Evolutionary conservation across 371 early-diverging fungal genomes (phyloP).

Genomic region (Capillidium heterosporum): DNA sequence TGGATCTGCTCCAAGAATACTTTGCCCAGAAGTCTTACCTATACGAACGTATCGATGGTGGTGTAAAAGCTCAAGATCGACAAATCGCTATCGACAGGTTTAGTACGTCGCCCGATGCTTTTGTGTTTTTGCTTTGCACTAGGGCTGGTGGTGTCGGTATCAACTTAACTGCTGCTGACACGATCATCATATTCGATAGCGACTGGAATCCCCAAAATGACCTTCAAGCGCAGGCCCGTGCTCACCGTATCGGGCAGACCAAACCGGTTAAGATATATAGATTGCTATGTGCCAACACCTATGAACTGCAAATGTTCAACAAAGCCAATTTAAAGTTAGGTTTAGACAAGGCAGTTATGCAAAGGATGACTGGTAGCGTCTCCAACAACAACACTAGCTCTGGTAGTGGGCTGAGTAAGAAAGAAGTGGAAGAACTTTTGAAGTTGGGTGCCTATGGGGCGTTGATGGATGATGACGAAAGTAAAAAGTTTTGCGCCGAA

Average conservation of each 20-base stretch:
- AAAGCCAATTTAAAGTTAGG: conserved; percentile 70
- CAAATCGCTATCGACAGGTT: conserved; percentile 81
- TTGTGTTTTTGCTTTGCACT: conserved; percentile 80
- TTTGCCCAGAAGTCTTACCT: conserved; percentile 68
- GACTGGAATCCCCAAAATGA: conserved; percentile 94
- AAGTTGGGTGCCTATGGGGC: conserved; percentile 89
- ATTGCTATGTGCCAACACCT: conserved; percentile 66
- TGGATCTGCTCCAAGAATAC: conserved; percentile 94
- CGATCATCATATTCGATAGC: conserved; percentile 87
- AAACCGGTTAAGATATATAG: conserved; percentile 84
- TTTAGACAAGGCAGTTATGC: conserved; percentile 75
- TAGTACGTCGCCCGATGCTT: conserved; percentile 61
- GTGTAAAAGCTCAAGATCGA: conserved; percentile 65
- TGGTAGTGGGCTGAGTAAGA: conserved; percentile 25
- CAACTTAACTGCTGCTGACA: conserved; percentile 90
- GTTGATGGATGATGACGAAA: conserved; percentile 70
- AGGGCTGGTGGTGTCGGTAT: conserved; percentile 94
- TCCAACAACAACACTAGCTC: neutral
- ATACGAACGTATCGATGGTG: conserved; percentile 76
- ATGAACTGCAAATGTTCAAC: conserved; percentile 75
- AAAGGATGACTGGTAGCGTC: conserved; percentile 17
- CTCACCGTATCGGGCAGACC: conserved; percentile 88
- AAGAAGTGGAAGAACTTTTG: conserved; percentile 72
- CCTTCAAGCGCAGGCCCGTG: conserved; percentile 32
- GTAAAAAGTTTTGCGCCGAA: conserved; percentile 80